A percentile compares a stretch with the other conserved stretches of the same genome.
Evolutionary conservation across 306 rosid species (phyloP).

Genomic region (Parietaria judaica): DNA sequence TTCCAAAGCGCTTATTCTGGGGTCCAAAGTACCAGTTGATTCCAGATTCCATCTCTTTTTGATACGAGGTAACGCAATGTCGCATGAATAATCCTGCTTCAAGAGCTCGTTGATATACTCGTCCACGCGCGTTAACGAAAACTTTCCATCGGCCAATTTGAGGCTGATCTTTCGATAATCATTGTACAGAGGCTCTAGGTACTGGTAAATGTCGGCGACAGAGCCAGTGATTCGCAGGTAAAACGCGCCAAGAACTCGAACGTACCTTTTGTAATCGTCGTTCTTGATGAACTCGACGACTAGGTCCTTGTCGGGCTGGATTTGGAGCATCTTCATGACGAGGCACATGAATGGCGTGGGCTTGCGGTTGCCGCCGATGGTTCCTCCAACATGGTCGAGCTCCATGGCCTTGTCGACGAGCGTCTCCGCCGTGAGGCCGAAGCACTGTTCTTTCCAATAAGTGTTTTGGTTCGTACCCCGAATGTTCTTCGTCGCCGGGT

Average conservation of each 20-base stretch:
- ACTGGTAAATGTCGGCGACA: conserved; percentile 73
- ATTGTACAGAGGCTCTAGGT: conserved; percentile 83
- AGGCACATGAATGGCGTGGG: conserved; percentile 97
- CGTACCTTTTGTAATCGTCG: conserved; percentile 94
- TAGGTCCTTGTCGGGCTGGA: conserved; percentile 96
- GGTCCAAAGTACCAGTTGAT: conserved; percentile 50
- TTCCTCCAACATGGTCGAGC: conserved; percentile 90
- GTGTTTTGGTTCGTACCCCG: conserved; percentile 89
- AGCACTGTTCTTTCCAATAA: conserved; percentile 96
- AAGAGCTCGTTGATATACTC: conserved; percentile 96
- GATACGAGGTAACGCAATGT: conserved; percentile 85
- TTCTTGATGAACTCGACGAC: conserved; percentile 90
- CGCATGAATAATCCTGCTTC: conserved; percentile 80
- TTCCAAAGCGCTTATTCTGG: conserved; percentile 84
- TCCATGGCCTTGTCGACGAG: conserved; percentile 99
- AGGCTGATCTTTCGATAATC: conserved; percentile 72
- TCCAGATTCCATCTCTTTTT: conserved; percentile 93
- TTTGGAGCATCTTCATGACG: conserved; percentile 94
- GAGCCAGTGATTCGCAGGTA: conserved; percentile 87
- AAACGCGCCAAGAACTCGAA: conserved; percentile 87
- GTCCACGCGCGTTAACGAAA: conserved; percentile 78
- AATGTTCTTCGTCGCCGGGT: conserved; percentile 88
- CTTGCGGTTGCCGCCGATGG: conserved; percentile 86
- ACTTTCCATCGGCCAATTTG: conserved; percentile 64
- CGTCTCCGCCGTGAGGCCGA: conserved; percentile 93